Conservation (phyloP, 768 basidiomycete genomes). For the Serpula lacrymans region DNA sequence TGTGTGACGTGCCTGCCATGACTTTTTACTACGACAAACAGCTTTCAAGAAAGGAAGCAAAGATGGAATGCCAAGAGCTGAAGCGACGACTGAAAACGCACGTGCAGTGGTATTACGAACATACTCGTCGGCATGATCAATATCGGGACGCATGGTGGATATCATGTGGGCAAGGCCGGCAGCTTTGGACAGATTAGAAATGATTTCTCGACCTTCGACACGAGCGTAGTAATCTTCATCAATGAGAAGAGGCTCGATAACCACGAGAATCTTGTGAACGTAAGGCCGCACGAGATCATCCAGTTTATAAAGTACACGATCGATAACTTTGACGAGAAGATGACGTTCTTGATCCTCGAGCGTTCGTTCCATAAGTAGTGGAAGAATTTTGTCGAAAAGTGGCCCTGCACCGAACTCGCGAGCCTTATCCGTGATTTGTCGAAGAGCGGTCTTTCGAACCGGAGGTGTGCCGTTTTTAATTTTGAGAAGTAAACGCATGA, state of each 20-base stretch:
- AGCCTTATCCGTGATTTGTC: slow-evolving; percentile 99
- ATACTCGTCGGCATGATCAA: slow-evolving; percentile 99
- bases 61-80: slow-evolving; percentile 96
- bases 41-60: slow-evolving; percentile 98
- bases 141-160: slow-evolving; percentile 99
- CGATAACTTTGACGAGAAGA: slow-evolving; percentile 97
- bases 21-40: slow-evolving; percentile 98
- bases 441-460: slow-evolving; percentile 93
- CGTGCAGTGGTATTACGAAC: slow-evolving; percentile 98
- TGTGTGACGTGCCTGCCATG: slow-evolving; percentile 99
- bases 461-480: slow-evolving; percentile 99
- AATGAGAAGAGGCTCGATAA: slow-evolving; percentile 97
- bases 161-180: slow-evolving; percentile 99
- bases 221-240: slow-evolving; percentile 97
- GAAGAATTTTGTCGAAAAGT: slow-evolving; percentile 96
- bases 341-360: slow-evolving; percentile 99
- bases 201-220: slow-evolving; percentile 98
- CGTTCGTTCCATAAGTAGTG: slow-evolving; percentile 95
- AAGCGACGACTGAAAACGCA: slow-evolving; percentile 98
- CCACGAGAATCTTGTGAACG: slow-evolving; percentile 98
- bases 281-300: slow-evolving; percentile 99
- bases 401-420: slow-evolving; percentile 98
- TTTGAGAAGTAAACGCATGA: slow-evolving; percentile 95
- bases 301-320: slow-evolving; percentile 96
- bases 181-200: slow-evolving; percentile 97